Evolutionary conservation across 768 basidiomycete genomes (phyloP), one percentile per base, ranked within the genome.

Genomic region (Amanita jacksonii): DNA sequence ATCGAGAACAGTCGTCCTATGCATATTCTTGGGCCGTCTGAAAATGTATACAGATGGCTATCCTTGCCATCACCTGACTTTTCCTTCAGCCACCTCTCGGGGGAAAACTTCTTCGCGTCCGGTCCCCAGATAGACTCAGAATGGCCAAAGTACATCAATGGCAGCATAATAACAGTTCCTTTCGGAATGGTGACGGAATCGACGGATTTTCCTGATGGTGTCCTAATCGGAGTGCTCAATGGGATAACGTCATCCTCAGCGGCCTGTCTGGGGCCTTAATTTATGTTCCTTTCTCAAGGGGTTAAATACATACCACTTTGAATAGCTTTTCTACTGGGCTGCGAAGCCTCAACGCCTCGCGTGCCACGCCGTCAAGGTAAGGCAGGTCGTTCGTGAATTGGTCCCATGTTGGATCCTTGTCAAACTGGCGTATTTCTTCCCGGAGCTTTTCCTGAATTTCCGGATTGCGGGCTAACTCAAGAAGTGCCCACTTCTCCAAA

Each of bases 11-110:
- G 53, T 25, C 62, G 65, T 13, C 72, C 72, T 13, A 72, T 57
- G 47, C 73, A 74, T 16, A 57, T 61, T 27, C 69, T 56, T 4
- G 63, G 61, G 1, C 73, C 74, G 31, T 74, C 72, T 1, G 63
- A 55, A 51, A 72, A 75, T 3, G 66, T 66, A 39, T 70, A 55
- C 1, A 72, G 45, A 31, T 73, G 70, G 15, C 58, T 54, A 25
- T 65, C 2, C 66, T 63, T 24, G 62, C 62, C 32, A 67, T 50
- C 24, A 60, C 60, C 22, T 62, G 40, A 47, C 46, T 10, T 55
- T 1, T 42, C 51, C 4, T 62, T 53, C 8, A 68, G 49, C 72
- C 73, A 74, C 1, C 72, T 62, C 32, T 64, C 61, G 1, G 71
- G 73, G 6, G 57, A 56, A 51, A 73, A 74, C 25, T 62, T 56